Conservation (phyloP, 139 green algal genomes). For the Deuterostichococcus epilithicus region DNA sequence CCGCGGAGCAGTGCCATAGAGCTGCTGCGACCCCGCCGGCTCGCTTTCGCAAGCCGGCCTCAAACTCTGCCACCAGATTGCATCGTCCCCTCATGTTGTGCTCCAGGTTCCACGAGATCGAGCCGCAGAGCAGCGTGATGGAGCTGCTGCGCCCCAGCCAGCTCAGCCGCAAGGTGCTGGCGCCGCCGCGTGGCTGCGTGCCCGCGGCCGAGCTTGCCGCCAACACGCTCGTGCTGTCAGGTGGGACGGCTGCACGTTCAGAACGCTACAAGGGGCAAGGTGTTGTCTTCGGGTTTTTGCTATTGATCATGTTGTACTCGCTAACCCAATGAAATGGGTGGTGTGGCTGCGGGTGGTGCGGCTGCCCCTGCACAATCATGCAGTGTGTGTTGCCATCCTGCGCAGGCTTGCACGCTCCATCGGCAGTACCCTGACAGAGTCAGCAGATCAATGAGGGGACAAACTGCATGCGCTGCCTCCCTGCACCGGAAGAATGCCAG, state of each 20-base stretch:
- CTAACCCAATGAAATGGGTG: too few relatives aligned
- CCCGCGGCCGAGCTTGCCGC: conserved; percentile 59
- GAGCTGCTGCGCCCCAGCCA: conserved; percentile 35
- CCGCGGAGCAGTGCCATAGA: background rate
- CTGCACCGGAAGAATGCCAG: too few relatives aligned
- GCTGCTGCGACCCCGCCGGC: background rate
- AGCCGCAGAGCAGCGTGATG: conserved; percentile 55
- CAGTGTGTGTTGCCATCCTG: too few relatives aligned
- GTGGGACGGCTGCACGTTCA: conserved; percentile 32
- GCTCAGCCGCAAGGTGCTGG: conserved; percentile 54
- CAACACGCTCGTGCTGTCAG: conserved; percentile 76
- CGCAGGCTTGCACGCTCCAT: too few relatives aligned
- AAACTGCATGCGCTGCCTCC: too few relatives aligned
- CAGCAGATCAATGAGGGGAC: too few relatives aligned
- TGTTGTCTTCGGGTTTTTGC: too few relatives aligned
- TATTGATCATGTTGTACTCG: too few relatives aligned
- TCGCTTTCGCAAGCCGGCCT: background rate
- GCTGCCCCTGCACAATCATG: too few relatives aligned
- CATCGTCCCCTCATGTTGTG: background rate
- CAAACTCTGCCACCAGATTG: background rate
- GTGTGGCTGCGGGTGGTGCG: too few relatives aligned
- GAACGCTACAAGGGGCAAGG: too few relatives aligned
- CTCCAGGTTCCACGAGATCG: conserved; percentile 74
- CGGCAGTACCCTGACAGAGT: too few relatives aligned
- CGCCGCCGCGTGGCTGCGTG: conserved; percentile 37